Evolutionary conservation across 2,329 filamentous ascomycete genomes (phyloP).

Genomic region (Emydomyces testavorans): DNA sequence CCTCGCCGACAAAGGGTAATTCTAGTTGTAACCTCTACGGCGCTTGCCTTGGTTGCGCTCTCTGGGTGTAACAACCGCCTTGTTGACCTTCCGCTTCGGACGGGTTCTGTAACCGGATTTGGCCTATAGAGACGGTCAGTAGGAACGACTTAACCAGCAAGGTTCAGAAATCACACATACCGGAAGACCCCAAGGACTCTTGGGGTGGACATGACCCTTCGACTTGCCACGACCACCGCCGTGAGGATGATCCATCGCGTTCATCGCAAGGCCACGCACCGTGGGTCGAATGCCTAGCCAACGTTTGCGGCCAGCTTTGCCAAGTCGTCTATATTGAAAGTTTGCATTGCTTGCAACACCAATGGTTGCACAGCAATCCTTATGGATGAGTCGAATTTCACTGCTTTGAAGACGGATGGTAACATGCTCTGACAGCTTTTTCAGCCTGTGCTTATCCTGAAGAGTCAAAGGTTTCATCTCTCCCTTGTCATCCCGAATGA

Average conservation of each 20-base stretch:
- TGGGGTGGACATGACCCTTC: slow-evolving; percentile 92
- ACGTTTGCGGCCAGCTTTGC: slow-evolving; percentile 85
- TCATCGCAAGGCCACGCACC: slow-evolving; percentile 96
- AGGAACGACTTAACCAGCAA: slow-evolving; percentile 13
- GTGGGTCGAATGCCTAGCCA: slow-evolving; percentile 93
- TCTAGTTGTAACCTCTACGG: slow-evolving; percentile 51
- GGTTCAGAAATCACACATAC: slow-evolving; percentile 49
- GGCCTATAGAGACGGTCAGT: slow-evolving; percentile 28
- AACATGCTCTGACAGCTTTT: slow-evolving; percentile 63
- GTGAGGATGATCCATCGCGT: slow-evolving; percentile 95
- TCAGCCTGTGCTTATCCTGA: slow-evolving; percentile 32
- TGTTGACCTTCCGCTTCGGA: slow-evolving; percentile 78
- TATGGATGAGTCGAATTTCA: slow-evolving; percentile 78
- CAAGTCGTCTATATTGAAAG: slow-evolving; percentile 78
- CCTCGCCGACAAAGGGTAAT: no score
- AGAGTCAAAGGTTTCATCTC: slow-evolving; percentile 22
- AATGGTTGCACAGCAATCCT: slow-evolving; percentile 87
- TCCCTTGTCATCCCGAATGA: slow-evolving; percentile 10
- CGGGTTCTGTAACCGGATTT: slow-evolving; percentile 73
- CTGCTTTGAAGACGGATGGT: slow-evolving; percentile 82
- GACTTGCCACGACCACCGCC: slow-evolving; percentile 98
- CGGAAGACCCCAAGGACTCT: slow-evolving; percentile 91
- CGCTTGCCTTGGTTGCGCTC: slow-evolving; percentile 86
- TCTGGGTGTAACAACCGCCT: slow-evolving; percentile 73
- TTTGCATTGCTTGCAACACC: slow-evolving; percentile 89